Conservation (phyloP, 202 grass and related monocot genomes). For the Dendrocalamus latiflorus region DNA sequence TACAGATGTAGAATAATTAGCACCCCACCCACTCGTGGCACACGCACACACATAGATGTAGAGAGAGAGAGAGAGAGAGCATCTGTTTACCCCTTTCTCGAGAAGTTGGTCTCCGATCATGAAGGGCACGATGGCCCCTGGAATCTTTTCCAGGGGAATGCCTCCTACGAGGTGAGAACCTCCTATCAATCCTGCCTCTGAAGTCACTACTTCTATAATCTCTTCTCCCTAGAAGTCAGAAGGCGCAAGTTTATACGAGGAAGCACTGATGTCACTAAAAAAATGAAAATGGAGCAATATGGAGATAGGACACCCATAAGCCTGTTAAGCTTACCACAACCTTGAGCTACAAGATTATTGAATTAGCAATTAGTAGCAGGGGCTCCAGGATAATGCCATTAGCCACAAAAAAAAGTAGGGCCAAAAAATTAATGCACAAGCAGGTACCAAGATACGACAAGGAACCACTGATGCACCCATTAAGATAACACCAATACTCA, state of each 20-base stretch:
- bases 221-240: conserved; percentile 58
- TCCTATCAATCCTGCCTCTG: conserved; percentile 78
- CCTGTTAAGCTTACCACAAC: conserved; percentile 65
- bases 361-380: conserved; percentile 53
- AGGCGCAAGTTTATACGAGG: conserved; percentile 20
- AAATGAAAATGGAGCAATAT: conserved; percentile 11
- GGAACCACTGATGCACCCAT: conserved; percentile 41
- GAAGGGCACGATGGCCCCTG: conserved; percentile 57
- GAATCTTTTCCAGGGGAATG: conserved; percentile 61
- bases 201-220: conserved; percentile 59
- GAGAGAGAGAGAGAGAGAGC: background rate
- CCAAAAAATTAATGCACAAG: conserved; percentile 46
- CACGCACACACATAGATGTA: background rate
- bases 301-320: conserved; percentile 40
- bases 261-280: background rate
- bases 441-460: conserved; percentile 45
- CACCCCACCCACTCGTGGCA: background rate
- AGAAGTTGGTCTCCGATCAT: conserved; percentile 51
- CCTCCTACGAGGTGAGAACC: conserved; percentile 69
- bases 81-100: conserved; percentile 56
- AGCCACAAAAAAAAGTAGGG: conserved; percentile 49
- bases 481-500: conserved; percentile 35
- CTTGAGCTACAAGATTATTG: conserved; percentile 68
- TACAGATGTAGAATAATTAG: background rate
- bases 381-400: conserved; percentile 63